phyloP scores from a whole-genome alignment of 2,329 filamentous ascomycete species.

The Ophiostoma quercus region DNA sequence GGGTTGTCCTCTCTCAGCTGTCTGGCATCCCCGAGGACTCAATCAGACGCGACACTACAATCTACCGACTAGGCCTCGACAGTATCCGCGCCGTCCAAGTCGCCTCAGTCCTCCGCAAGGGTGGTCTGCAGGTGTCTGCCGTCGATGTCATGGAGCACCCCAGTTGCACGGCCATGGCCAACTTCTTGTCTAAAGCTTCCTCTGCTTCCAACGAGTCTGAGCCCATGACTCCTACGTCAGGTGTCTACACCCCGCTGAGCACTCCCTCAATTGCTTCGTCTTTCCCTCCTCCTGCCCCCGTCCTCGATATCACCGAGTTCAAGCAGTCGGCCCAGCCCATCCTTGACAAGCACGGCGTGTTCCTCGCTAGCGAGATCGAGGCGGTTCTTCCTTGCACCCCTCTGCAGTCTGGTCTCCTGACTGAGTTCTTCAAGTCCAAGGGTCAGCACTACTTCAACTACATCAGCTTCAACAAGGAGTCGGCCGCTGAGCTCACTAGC shows the following conservation, averaged over 20 bases:
- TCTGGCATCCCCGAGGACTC: conserved; percentile 45
- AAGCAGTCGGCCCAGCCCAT: conserved; percentile 29
- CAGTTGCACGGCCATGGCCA: conserved; percentile 34
- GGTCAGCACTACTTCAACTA: conserved; percentile 73
- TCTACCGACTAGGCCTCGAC: conserved; percentile 84
- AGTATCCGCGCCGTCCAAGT: conserved; percentile 84
- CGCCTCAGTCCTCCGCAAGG: conserved; percentile 58
- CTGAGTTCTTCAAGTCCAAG: conserved; percentile 62
- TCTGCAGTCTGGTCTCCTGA: conserved; percentile 73
- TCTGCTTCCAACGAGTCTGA: conserved; percentile 14
- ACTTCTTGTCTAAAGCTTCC: conserved; percentile 9
- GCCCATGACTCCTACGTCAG: conserved; percentile 13
- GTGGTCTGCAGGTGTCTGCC: conserved; percentile 56
- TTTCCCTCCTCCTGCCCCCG: neutral
- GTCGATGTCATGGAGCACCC: conserved; percentile 67
- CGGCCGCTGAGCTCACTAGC: conserved; percentile 34
- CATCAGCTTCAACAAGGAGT: conserved; percentile 49
- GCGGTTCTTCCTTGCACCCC: conserved; percentile 70
- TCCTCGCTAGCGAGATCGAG: conserved; percentile 40
- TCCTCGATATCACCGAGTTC: conserved; percentile 41
- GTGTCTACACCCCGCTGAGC: neutral
- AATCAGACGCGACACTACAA: conserved; percentile 60
- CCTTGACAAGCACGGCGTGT: conserved; percentile 28
- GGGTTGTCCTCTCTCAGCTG: conserved; percentile 53
- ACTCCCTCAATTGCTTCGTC: conserved; percentile 2